Conservation (phyloP, 169 alveolate species). For the Hammondia hammondi region DNA sequence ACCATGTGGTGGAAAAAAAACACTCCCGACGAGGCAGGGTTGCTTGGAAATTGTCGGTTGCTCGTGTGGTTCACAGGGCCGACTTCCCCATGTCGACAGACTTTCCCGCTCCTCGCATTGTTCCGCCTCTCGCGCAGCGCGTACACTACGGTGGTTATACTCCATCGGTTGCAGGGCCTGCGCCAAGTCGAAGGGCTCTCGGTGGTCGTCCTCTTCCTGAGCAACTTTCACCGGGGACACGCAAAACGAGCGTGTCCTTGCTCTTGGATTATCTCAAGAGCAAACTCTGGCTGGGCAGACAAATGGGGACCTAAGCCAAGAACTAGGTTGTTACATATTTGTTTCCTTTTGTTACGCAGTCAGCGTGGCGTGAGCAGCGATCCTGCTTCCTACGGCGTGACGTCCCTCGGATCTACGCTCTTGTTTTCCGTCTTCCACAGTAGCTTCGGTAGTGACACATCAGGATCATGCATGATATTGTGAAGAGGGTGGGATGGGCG, state of each 20-base stretch:
- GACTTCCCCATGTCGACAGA: neutral
- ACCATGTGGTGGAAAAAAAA: too few species aligned
- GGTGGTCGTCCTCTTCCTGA: neutral
- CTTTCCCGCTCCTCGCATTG: constrained; percentile 3
- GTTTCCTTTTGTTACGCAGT: too few species aligned
- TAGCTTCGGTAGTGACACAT: too few species aligned
- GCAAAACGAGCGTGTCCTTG: neutral
- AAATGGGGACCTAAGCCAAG: neutral
- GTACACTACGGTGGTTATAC: constrained; percentile 15
- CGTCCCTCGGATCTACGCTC: too few species aligned
- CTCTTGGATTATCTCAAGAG: neutral
- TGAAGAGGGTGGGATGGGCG: too few species aligned
- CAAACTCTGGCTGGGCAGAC: neutral
- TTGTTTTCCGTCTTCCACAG: too few species aligned
- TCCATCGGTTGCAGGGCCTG: neutral
- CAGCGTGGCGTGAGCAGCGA: too few species aligned
- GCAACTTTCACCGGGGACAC: neutral
- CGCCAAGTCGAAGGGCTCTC: neutral
- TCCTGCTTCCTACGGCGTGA: too few species aligned
- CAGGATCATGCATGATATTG: too few species aligned
- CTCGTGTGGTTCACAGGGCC: neutral
- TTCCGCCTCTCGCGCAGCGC: constrained; percentile 18
- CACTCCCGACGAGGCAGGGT: too few species aligned
- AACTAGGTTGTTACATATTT: too few species aligned
- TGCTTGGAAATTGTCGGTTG: too few species aligned